Evolutionary conservation across 2,329 filamentous ascomycete genomes (phyloP), one percentile per base, ranked within the genome.

Genomic region (Domatiomyces globalis): DNA sequence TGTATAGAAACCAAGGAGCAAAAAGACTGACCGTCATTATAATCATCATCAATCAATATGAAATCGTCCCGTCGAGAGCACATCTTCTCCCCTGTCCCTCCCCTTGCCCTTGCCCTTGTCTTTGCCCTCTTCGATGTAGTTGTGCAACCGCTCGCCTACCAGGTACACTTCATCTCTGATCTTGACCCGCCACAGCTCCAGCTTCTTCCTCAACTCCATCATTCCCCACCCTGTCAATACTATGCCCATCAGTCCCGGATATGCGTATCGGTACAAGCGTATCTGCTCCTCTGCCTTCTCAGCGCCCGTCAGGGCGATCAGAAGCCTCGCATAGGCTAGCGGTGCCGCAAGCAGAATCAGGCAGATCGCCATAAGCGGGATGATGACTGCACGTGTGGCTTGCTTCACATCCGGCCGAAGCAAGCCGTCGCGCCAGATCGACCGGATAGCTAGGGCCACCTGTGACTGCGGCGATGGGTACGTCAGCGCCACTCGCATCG

Each of bases 131-230:
- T 18, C 27, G 2, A 17, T 17, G 27, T 47, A 94, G 66, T 98
- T 98, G 70, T 98, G 94, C 62, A 98, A 69, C 54, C 89, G 73
- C 70, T 98, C 90, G 1, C 92, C 92, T 63, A 96, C 92, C 45
- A 98, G 72, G 66, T 98, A 98, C 0, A 94, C 89, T 68, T 98
- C 94, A 66, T 98, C 94, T 42, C 87, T 76, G 46, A 98, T 87
- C 52, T 83, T 79, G 52, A 81, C 75, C 61, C 85, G 80, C 89
- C 90, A 96, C 18, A 79, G 72, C 46, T 78, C 77, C 49, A 92
- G 76, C 49, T 87, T 76, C 45, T 76, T 69, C 49, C 60, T 60
- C 36, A 63, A 52, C 7, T 45, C 48, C 19, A 51, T 12, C 5
- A 49, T 22, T 1, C 5, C 63, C 58, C 29, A 69, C 56, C 33